phyloP scores from a whole-genome alignment of 306 rosid genomes.

The Neltuma alba region DNA sequence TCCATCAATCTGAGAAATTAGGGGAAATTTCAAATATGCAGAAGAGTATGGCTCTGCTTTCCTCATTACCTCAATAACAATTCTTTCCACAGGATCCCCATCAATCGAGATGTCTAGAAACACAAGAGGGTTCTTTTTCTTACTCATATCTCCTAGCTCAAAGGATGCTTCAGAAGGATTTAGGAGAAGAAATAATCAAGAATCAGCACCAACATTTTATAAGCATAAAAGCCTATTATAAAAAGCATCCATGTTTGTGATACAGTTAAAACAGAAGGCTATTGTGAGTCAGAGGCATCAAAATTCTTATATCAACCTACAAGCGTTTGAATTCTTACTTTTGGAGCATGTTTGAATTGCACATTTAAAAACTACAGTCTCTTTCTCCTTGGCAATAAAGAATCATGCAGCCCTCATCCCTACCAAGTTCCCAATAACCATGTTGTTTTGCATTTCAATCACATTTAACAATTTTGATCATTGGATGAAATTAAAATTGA shows the following conservation, averaged over 20 bases:
- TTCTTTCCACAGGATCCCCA: constrained; percentile 67
- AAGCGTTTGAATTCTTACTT: background rate
- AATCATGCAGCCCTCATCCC: constrained; percentile 1
- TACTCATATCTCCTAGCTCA: constrained; percentile 56
- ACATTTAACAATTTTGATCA: background rate
- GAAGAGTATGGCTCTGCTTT: background rate
- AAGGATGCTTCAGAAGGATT: constrained; percentile 12
- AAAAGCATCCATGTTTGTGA: background rate
- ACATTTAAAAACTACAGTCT: constrained; percentile 6
- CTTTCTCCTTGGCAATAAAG: background rate
- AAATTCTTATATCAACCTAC: background rate
- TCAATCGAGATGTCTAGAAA: constrained; percentile 79
- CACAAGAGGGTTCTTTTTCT: constrained; percentile 72
- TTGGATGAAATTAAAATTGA: background rate
- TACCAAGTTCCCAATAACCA: constrained; percentile 17
- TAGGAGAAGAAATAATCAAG: constrained; percentile 7
- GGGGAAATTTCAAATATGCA: constrained; percentile 9
- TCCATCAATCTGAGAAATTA: background rate
- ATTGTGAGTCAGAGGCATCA: background rate
- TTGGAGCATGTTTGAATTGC: constrained; percentile 8
- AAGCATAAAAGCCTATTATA: background rate
- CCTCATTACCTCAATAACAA: constrained; percentile 71
- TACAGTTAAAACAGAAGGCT: constrained; percentile 23
- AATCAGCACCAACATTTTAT: constrained; percentile 23
- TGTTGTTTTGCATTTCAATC: background rate